Conservation (phyloP, 2,329 filamentous ascomycete species). For the Aureobasidium leucospermi region DNA sequence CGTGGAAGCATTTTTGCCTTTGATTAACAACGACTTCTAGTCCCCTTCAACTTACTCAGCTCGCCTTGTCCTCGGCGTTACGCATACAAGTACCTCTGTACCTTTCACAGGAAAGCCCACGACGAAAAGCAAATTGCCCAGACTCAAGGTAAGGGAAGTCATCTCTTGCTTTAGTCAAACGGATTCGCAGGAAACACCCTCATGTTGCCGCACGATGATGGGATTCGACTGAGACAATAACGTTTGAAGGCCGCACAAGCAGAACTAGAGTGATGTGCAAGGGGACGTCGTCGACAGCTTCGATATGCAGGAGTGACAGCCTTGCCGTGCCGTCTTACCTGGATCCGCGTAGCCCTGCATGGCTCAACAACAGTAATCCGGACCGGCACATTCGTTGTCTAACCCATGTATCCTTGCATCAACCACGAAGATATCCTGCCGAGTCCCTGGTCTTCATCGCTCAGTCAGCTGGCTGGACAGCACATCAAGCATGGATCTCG, state of each 20-base stretch:
- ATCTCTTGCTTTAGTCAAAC: background rate
- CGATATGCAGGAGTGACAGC: background rate
- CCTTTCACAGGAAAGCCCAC: background rate
- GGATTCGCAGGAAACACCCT: background rate
- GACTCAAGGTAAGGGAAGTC: background rate
- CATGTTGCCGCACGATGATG: background rate
- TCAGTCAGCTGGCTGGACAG: background rate
- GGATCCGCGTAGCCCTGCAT: background rate
- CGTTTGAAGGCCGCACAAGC: background rate
- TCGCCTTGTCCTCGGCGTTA: slow-evolving; percentile 2
- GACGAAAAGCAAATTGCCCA: background rate
- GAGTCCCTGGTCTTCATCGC: background rate
- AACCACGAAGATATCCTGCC: background rate
- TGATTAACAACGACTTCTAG: slow-evolving; percentile 4
- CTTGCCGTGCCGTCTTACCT: background rate
- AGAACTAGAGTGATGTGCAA: background rate
- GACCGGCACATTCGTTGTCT: background rate
- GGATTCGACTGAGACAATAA: no score
- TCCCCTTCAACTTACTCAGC: background rate
- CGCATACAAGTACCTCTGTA: background rate
- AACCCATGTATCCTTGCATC: background rate
- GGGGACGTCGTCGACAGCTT: background rate
- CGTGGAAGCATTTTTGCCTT: background rate
- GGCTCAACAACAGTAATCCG: background rate
- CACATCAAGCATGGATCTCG: background rate